These are phyloP conservation scores for Tetrahymena malaccensis DNA, from an alignment of 73 alveolate genomes.

Conservation along the genomic window DNA sequence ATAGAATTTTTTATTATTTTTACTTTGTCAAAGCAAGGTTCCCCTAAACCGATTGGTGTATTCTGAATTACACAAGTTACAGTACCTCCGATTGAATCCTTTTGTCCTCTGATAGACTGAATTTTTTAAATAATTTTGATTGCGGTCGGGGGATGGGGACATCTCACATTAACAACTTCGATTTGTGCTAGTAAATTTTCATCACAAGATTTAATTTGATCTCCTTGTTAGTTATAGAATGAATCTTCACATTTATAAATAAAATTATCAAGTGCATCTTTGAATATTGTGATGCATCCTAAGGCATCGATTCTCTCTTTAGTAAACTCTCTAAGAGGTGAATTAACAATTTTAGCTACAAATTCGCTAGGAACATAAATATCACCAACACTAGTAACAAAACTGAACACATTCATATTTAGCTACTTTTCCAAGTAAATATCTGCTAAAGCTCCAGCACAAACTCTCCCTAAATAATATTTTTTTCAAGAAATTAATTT, in stretches of 20 bases:
- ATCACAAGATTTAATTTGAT: not conserved
- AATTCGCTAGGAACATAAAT: conserved; percentile 33
- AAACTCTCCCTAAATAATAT: conserved; percentile 1
- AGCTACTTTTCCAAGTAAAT: conserved; percentile 38
- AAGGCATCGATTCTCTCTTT: conserved; percentile 19
- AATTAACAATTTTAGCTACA: not conserved
- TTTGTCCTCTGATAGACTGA: conserved; percentile 24
- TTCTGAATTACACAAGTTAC: conserved; percentile 42
- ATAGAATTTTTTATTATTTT: conserved; percentile 6
- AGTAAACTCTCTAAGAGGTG: not conserved
- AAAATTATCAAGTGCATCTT: not conserved
- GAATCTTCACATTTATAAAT: conserved; percentile 6
- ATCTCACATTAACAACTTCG: conserved; percentile 38
- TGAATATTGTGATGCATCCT: not conserved
- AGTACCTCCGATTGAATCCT: conserved; percentile 71
- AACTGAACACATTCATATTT: conserved; percentile 18
- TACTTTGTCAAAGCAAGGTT: conserved; percentile 80
- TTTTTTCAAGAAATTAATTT: too few relatives aligned
- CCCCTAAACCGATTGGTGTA: conserved; percentile 73
- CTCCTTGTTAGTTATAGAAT: not conserved
- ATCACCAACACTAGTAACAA: conserved; percentile 49
- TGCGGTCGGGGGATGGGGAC: conserved; percentile 64
- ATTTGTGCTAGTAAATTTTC: not conserved
- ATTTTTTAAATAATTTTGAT: conserved; percentile 53
- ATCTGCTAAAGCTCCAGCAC: conserved; percentile 42